Evolutionary conservation across 2,329 filamentous ascomycete species (phyloP).

Genomic region (Akanthomyces lecanii): DNA sequence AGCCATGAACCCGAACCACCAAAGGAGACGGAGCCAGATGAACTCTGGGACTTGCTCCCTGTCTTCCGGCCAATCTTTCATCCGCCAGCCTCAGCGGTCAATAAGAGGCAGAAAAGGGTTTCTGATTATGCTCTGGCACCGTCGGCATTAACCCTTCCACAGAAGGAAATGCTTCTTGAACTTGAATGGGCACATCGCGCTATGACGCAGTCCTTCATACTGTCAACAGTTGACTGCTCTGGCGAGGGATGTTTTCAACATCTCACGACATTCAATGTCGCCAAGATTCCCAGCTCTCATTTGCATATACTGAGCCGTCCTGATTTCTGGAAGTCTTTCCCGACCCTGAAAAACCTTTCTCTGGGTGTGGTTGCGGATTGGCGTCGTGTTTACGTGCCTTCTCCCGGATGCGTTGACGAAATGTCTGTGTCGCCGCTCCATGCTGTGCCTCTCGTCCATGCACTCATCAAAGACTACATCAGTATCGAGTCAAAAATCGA

Average conservation of each 20-base stretch:
- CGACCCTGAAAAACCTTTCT: slow-evolving; percentile 49
- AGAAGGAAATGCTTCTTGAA: slow-evolving; percentile 65
- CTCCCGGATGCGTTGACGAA: slow-evolving; percentile 47
- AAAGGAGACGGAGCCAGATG: background rate
- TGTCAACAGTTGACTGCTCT: slow-evolving; percentile 59
- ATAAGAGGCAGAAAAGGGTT: slow-evolving; percentile 17
- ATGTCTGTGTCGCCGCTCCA: slow-evolving; percentile 45
- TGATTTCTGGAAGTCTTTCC: slow-evolving; percentile 60
- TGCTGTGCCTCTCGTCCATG: slow-evolving; percentile 48
- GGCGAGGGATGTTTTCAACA: slow-evolving; percentile 42
- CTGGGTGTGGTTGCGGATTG: slow-evolving; percentile 63
- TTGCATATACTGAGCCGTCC: slow-evolving; percentile 50
- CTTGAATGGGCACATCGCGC: slow-evolving; percentile 65
- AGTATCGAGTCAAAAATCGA: slow-evolving; percentile 46
- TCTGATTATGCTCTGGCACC: slow-evolving; percentile 43
- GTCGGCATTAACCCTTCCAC: slow-evolving; percentile 52
- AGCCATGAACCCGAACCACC: slow-evolving; percentile 18
- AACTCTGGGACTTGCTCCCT: background rate
- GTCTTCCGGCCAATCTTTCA: background rate
- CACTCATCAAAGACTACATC: slow-evolving; percentile 49
- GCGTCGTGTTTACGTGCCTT: slow-evolving; percentile 53
- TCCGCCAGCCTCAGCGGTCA: rapidly evolving
- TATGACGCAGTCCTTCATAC: slow-evolving; percentile 63
- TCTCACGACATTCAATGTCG: slow-evolving; percentile 58
- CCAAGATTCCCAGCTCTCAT: slow-evolving; percentile 60